Evolutionary conservation across 176 grass and related monocot species (phyloP), one percentile per base, ranked within the genome.

Genomic region (Phoenix dactylifera): DNA sequence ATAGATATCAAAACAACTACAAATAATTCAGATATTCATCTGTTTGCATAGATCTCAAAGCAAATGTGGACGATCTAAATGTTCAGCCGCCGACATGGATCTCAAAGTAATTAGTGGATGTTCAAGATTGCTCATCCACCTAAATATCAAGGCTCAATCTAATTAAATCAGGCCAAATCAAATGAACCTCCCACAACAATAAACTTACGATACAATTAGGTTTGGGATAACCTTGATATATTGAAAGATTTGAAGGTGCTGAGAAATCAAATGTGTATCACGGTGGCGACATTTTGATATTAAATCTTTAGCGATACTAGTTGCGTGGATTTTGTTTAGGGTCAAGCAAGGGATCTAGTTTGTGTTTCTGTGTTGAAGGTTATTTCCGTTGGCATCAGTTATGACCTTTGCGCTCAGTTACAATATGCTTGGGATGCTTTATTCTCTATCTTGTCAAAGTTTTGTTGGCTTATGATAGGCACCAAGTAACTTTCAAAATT

Each of bases 211-310:
- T 78, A 20, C 18, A 97, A 87, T 83, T 88, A 84, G 81, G 70
- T 97, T 55, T 97, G 87, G 92, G 92, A 87, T 23, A 74, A 88
- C 56, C 59, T 97, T 16, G 92, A 97, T 66, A 97, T 87, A 30
- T 30, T 69, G 81, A 88, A 79, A 87, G 87, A 64, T 91, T 96
- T 58, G 84, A 97, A 76, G 85, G 87, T 69, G 25, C 88, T 56
- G 84, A 81, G 26, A 97, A 97, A 87, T 91, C 87, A 67, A 97
- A 91, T 88, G 81, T 97, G 20, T 97, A 97, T 80, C 87, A 97
- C 85, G 87, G 91, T 88, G 87, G 92, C 91, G 5, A 30, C 26
- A 5, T 3, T 28, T 28, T 30, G 1, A 30, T 30, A 6, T 30
- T 30, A 30, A 6, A 30, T 30, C 28, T 30, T 30, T 30, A 30